Evolutionary conservation across 176 grass and related monocot species (phyloP), one percentile per base, ranked within the genome.

Genomic region (Olyra latifolia): DNA sequence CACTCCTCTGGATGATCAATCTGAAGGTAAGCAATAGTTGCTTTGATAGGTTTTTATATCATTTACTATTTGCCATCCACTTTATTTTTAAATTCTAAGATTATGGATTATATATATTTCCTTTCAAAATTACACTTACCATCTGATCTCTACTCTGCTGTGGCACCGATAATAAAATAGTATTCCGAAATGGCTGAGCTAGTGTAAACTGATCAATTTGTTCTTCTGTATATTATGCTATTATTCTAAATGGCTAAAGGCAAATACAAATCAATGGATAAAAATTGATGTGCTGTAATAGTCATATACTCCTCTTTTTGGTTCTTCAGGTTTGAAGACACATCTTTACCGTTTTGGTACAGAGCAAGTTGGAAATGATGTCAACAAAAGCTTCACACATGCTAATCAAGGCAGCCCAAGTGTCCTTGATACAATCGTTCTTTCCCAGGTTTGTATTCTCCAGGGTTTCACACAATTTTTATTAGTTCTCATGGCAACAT

Each of bases 391-490:
- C 46, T 72, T 73, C 72, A 4, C 32, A 45, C 82, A 0, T 71
- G 16, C 35, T 78, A 77, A 42, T 47, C 49, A 77, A 54, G 50
- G 65, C 28, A 55, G 59, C 27, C 85, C 86, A 81, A 85, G 42
- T 85, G 88, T 91, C 29, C 78, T 91, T 71, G 89, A 91, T 74
- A 76, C 82, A 29, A 30, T 87, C 43, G 60, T 91, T 76, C 89
- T 91, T 47, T 85, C 89, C 46, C 85, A 91, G 89, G 89, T 91
- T 75, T 58, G 73, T 56, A 48, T 59, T 19, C 30, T 52, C 16
- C 10, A 15, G 17, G 63, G 77, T 28, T 80, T 72, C 10, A 41
- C 30, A 24, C 12, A 72, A 1, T n/a, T 24, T 76, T 77, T 69
- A 38, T 83, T 17, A 57, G 58, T 54, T 54, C 9, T 71, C 13